phyloP scores from a whole-genome alignment of 2,329 filamentous ascomycete genomes.

The Fusarium sp. region DNA sequence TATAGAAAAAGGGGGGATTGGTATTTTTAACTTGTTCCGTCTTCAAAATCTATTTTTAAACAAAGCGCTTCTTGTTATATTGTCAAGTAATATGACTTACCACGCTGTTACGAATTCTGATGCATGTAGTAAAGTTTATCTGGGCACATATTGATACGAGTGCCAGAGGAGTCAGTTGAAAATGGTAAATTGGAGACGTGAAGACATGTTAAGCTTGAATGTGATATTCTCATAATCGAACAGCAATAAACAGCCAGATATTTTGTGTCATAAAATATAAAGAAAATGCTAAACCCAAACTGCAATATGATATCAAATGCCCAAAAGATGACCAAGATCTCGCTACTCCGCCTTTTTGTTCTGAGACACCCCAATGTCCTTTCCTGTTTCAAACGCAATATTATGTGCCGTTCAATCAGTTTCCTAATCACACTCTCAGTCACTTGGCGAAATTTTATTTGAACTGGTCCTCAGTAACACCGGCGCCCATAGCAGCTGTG shows the following conservation, averaged over 20 bases:
- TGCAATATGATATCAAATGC: constrained; percentile 36
- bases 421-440: not conserved
- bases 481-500: constrained; percentile 96
- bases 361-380: not conserved
- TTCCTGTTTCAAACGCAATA: not conserved
- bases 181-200: not conserved
- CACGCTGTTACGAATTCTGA: constrained; percentile 11
- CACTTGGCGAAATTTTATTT: constrained; percentile 37
- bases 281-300: constrained; percentile 9
- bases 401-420: not conserved
- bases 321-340: constrained; percentile 19
- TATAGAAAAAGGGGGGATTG: not conserved
- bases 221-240: constrained; percentile 10
- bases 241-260: constrained; percentile 8
- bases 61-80: constrained; percentile 6
- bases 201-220: not conserved
- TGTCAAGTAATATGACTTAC: constrained; percentile 3
- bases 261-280: constrained; percentile 3
- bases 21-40: not conserved
- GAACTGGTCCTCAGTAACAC: constrained; percentile 98
- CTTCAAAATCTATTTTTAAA: not conserved
- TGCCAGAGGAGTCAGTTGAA: not conserved
- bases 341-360: constrained; percentile 21
- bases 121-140: not conserved
- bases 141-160: not conserved